These are phyloP conservation scores for Jatropha multifida DNA, from an alignment of 441 rosid species.

Conservation along the genomic window DNA sequence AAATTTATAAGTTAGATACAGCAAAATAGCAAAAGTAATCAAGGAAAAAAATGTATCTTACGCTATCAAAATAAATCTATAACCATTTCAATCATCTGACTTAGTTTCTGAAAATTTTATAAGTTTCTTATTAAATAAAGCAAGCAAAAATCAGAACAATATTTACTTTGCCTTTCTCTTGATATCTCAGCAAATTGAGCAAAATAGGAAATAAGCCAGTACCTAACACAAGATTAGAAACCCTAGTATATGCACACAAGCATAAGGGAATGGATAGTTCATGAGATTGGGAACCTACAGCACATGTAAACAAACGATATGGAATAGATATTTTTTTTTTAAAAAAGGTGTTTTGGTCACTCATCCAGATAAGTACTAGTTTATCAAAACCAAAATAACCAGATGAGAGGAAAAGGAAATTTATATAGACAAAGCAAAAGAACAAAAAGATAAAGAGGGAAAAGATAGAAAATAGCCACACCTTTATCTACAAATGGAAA, in stretches of 20 bases:
- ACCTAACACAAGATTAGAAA: background rate
- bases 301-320: background rate
- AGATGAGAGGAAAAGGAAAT: background rate
- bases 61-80: background rate
- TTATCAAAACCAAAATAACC: slow-evolving; percentile 5
- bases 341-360: background rate
- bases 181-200: slow-evolving; percentile 10
- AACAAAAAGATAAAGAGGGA: slow-evolving; percentile 5
- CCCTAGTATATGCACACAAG: background rate
- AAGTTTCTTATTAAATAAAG: background rate
- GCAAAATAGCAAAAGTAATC: background rate
- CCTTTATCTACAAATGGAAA: slow-evolving; percentile 22
- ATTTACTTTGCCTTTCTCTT: slow-evolving; percentile 8
- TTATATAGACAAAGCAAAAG: slow-evolving; percentile 6
- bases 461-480: slow-evolving; percentile 16
- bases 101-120: background rate
- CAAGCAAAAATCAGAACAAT: background rate
- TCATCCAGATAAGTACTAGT: slow-evolving; percentile 10
- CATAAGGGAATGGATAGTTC: background rate
- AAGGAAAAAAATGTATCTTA: background rate
- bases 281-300: background rate
- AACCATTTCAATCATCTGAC: background rate
- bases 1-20: background rate
- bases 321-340: background rate
- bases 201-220: background rate